Evolutionary conservation across 139 green algal genomes (phyloP).

Genomic region (Zygnema circumcarinatum): DNA sequence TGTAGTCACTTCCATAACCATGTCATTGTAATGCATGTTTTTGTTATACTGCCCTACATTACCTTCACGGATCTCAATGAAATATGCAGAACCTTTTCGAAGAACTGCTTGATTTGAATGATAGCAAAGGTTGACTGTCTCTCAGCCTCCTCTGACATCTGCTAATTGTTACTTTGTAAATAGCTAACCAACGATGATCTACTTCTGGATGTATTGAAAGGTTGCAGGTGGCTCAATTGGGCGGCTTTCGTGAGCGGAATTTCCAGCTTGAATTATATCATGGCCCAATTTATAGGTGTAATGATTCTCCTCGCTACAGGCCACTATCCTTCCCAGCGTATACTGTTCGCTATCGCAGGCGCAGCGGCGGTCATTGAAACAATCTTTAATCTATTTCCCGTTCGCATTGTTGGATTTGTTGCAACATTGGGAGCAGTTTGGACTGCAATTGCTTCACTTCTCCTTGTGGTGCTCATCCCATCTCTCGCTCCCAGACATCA

Average conservation of each 20-base stretch:
- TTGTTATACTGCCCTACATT: no score
- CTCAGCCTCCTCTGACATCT: no score
- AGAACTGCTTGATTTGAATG: no score
- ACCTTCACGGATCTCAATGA: no score
- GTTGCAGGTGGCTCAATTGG: background rate
- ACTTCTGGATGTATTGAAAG: no score
- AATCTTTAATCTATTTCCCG: background rate
- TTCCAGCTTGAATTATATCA: background rate
- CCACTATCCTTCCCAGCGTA: background rate
- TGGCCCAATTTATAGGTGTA: background rate
- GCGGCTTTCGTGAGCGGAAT: background rate
- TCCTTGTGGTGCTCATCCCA: constrained; percentile 44
- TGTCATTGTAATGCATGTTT: no score
- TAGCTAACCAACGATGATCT: no score
- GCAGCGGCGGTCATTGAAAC: background rate
- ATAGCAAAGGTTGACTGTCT: no score
- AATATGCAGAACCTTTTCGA: no score
- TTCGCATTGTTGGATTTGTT: background rate
- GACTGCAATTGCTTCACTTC: background rate
- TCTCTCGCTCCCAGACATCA: constrained; percentile 56
- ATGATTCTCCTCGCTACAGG: background rate
- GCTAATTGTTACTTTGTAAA: no score
- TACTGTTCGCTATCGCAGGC: background rate
- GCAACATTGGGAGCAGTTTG: background rate
- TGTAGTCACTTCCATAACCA: no score